These are phyloP conservation scores for Stagonosporopsis tanaceti DNA, from an alignment of 2,329 filamentous ascomycete genomes.

Conservation along the genomic window DNA sequence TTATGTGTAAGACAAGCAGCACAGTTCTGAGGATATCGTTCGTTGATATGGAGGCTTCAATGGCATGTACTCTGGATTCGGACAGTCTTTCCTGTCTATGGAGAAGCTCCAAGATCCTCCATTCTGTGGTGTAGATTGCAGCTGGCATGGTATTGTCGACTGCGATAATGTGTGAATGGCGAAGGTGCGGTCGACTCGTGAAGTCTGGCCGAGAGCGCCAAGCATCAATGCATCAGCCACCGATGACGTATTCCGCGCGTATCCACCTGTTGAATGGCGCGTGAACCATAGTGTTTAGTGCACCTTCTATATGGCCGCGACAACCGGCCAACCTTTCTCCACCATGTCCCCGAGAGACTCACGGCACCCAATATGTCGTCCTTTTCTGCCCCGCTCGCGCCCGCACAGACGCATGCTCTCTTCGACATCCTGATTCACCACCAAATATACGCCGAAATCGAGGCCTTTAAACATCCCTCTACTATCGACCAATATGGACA, in stretches of 20 bases:
- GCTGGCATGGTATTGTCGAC: too few relatives aligned
- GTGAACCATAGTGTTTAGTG: slow-evolving; percentile 17
- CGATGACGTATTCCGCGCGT: slow-evolving; percentile 14
- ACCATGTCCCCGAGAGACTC: slow-evolving; percentile 6
- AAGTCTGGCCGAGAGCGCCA: slow-evolving; percentile 3
- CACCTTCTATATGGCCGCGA: slow-evolving; percentile 19
- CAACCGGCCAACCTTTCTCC: slow-evolving; percentile 13
- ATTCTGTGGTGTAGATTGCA: too few relatives aligned
- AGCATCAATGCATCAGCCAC: not conserved
- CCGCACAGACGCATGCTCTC: slow-evolving; percentile 59
- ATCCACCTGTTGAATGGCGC: slow-evolving; percentile 16
- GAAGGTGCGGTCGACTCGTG: not conserved
- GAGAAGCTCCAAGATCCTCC: too few relatives aligned
- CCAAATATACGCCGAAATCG: slow-evolving; percentile 70
- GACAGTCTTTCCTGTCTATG: too few relatives aligned
- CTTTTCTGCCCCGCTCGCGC: slow-evolving; percentile 44
- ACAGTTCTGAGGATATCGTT: too few relatives aligned
- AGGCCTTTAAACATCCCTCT: slow-evolving; percentile 71
- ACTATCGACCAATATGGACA: slow-evolving; percentile 73
- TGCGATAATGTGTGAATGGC: not conserved
- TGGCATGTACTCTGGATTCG: too few relatives aligned
- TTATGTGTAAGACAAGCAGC: not conserved
- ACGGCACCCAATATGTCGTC: slow-evolving; percentile 7
- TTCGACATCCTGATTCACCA: slow-evolving; percentile 64
- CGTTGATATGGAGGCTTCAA: too few relatives aligned